phyloP scores from a whole-genome alignment of 768 basidiomycete species.

The Lentinula aciculospora region DNA sequence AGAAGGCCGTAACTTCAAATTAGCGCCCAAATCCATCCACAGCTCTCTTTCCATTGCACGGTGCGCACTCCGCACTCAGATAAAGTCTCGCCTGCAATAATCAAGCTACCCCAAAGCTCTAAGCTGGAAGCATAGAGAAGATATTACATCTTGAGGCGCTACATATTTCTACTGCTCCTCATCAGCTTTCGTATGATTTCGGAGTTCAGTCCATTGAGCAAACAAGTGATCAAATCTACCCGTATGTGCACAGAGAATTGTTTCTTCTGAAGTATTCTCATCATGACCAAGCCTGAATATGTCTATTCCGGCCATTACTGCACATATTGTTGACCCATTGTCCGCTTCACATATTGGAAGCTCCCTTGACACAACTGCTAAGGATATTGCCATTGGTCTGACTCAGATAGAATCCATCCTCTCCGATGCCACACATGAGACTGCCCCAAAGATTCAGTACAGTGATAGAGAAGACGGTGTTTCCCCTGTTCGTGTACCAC shows the following conservation, averaged over 20 bases:
- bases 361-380: background rate
- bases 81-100: background rate
- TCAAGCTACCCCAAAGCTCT: background rate
- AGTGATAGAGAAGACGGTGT: background rate
- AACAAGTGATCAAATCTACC: background rate
- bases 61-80: too few relatives aligned
- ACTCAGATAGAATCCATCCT: background rate
- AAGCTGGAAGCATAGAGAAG: background rate
- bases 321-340: background rate
- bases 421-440: background rate
- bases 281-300: background rate
- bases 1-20: background rate
- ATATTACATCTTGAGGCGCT: too few relatives aligned
- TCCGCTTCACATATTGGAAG: background rate
- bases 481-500: background rate
- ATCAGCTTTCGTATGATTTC: background rate
- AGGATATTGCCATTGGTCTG: background rate
- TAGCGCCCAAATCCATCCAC: background rate
- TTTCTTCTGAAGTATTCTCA: background rate
- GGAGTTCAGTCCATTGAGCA: too few relatives aligned
- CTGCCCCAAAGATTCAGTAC: background rate
- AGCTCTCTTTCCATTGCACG: too few relatives aligned
- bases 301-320: background rate
- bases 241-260: background rate
- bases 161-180: background rate